Evolutionary conservation across 768 basidiomycete species (phyloP), one percentile per base, ranked within the genome.

Genomic region (Glaciozyma martinii): DNA sequence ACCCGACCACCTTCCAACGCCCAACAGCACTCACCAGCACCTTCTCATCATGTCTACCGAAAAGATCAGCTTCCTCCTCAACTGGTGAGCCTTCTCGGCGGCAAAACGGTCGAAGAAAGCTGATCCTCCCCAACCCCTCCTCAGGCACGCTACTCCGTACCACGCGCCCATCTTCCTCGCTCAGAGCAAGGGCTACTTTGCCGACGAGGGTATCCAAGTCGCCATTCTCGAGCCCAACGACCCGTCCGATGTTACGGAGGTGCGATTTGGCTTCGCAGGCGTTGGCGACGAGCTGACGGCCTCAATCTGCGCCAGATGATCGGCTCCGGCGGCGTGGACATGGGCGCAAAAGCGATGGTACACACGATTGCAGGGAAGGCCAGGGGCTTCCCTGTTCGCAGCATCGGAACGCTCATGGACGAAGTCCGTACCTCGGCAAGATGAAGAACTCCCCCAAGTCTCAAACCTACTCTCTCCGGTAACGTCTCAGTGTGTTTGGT

Each of bases 331-430:
- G 59, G 52, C 7, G 62, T 42, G 40, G 62, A 71, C 50, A 61
- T 73, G 44, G 72, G 71, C 25, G 61, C 61, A 42, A 73, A 73
- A 43, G 72, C 71, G 13, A 70, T 71, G 71, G 67, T 73, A 21
- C 72, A 73, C 65, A 73, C 71, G 15, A 67, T 73, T 42, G 72
- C 66, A 1, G 70, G 66, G 55, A 61, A 60, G 23, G 71, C 72
- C 4, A 60, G 67, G 23, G 68, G 67, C 16, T 70, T 57, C 58
- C 66, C 66, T 3, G 65, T 73, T 33, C 70, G 66, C 10, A 49
- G 60, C 7, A 56, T 71, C 49, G 72, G 71, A 33, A 70, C 55
- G 33, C 33, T 40, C 10, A 40, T 56, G 55, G 55, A 56, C 37
- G 55, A 56, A 32, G 55, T 56, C 30, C 33, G 32, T 56, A 19